These are phyloP conservation scores for Nothopassalora personata DNA, from an alignment of 2,329 filamentous ascomycete genomes.

Conservation along the genomic window DNA sequence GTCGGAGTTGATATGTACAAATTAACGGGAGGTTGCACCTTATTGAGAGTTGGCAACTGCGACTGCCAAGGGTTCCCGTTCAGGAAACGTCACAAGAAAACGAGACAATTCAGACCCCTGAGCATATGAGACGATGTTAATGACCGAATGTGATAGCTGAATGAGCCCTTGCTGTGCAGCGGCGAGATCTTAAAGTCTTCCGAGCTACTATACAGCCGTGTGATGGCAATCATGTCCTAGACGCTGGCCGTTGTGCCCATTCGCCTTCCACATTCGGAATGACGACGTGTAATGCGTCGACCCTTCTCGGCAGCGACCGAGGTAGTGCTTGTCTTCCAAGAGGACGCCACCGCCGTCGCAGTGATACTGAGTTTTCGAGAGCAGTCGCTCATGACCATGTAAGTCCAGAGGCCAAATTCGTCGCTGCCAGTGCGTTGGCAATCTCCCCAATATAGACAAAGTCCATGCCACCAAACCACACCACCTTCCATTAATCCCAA, in stretches of 20 bases:
- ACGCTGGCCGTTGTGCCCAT: too few species aligned
- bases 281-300: background rate
- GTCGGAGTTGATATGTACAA: background rate
- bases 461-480: background rate
- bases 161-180: too few species aligned
- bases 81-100: background rate
- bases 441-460: background rate
- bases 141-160: background rate
- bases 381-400: too few species aligned
- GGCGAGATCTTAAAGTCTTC: too few species aligned
- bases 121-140: background rate
- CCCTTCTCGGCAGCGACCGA: background rate
- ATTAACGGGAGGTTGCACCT: background rate
- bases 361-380: too few species aligned
- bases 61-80: background rate
- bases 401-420: too few species aligned
- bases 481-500: background rate
- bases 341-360: too few species aligned
- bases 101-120: background rate
- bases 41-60: background rate
- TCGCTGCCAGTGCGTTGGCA: background rate
- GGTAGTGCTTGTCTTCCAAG: background rate
- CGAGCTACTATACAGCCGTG: too few species aligned
- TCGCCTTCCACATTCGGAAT: too few species aligned
- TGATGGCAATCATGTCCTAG: too few species aligned